Evolutionary conservation across 805 yeast species (phyloP).

Genomic region (Lachancea meyersii): DNA sequence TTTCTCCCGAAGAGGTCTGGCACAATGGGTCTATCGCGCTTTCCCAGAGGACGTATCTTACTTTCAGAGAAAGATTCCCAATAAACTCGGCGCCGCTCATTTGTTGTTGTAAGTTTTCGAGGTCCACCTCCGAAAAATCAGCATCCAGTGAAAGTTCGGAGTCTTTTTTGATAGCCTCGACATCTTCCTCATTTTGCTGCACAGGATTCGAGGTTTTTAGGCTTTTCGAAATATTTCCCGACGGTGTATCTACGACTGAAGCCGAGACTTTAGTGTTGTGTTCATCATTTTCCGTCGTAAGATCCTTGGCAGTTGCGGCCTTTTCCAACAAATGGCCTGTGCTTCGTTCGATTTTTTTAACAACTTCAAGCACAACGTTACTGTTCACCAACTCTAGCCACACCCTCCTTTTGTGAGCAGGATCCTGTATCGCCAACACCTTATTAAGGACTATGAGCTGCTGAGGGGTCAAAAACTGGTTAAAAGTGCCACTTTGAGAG

Average conservation of each 20-base stretch:
- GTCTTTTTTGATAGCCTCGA: conserved; percentile 1
- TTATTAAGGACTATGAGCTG: conserved; percentile 47
- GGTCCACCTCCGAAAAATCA: conserved; percentile 37
- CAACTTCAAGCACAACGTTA: conserved; percentile 26
- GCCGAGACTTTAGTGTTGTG: not conserved
- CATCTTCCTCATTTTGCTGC: conserved; percentile 11
- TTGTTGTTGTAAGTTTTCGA: conserved; percentile 34
- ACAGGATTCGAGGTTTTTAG: conserved; percentile 7
- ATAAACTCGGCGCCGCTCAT: conserved; percentile 43
- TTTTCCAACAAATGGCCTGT: not conserved
- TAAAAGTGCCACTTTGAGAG: conserved; percentile 37
- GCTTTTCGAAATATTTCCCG: not conserved
- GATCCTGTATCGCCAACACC: conserved; percentile 35
- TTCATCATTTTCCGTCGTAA: not conserved
- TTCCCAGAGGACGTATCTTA: conserved; percentile 67
- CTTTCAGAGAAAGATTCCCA: conserved; percentile 54
- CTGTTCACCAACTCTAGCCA: conserved; percentile 44
- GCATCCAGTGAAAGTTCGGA: conserved; percentile 17
- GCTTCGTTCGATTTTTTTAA: conserved; percentile 10
- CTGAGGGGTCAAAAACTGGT: conserved; percentile 47
- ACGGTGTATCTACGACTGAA: not conserved
- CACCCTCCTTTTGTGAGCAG: conserved; percentile 24
- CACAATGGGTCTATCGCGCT: conserved; percentile 37
- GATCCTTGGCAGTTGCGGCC: conserved; percentile 1
- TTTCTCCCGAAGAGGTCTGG: not conserved